phyloP scores from a whole-genome alignment of 202 grass and related monocot genomes.

The Elaeis oleifera region DNA sequence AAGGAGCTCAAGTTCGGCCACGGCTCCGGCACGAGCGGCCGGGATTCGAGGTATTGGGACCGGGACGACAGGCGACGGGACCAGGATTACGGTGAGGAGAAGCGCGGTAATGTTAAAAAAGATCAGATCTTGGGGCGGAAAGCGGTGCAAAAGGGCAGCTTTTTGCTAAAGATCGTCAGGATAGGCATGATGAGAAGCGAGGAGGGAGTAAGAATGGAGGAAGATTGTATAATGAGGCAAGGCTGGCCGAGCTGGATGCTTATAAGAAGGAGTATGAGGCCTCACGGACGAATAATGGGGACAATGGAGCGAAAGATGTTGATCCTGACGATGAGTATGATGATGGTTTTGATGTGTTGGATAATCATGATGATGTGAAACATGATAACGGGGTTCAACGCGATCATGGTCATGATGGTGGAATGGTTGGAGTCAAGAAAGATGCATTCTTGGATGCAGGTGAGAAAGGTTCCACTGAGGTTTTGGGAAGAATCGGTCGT shows the following conservation, averaged over 20 bases:
- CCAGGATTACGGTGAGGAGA: slow-evolving; percentile 51
- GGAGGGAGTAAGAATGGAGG: slow-evolving; percentile 33
- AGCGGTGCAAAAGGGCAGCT: slow-evolving; percentile 21
- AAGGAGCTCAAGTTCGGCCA: slow-evolving; percentile 78
- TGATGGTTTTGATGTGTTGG: slow-evolving; percentile 55
- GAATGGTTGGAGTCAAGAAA: slow-evolving; percentile 1
- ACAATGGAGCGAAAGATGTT: slow-evolving; percentile 27
- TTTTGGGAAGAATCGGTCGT: slow-evolving; percentile 7
- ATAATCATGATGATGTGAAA: slow-evolving; percentile 33
- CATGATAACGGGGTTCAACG: slow-evolving; percentile 22
- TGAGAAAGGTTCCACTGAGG: slow-evolving; percentile 17
- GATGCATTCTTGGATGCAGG: neutral
- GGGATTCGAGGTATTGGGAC: slow-evolving; percentile 84
- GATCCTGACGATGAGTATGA: slow-evolving; percentile 94
- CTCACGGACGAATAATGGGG: slow-evolving; percentile 1
- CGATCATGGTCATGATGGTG: slow-evolving; percentile 29
- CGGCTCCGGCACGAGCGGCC: slow-evolving; percentile 44
- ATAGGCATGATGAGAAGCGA: slow-evolving; percentile 27
- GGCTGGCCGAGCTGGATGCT: slow-evolving; percentile 55
- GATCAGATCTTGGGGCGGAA: slow-evolving; percentile 1
- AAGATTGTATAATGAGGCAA: slow-evolving; percentile 68
- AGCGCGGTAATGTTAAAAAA: slow-evolving; percentile 4
- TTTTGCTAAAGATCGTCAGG: slow-evolving; percentile 8
- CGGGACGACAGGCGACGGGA: slow-evolving; percentile 63
- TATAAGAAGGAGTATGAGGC: slow-evolving; percentile 58